Evolutionary conservation across 1,284 basidiomycete species (phyloP).

Genomic region (Cryptococcus floricola): DNA sequence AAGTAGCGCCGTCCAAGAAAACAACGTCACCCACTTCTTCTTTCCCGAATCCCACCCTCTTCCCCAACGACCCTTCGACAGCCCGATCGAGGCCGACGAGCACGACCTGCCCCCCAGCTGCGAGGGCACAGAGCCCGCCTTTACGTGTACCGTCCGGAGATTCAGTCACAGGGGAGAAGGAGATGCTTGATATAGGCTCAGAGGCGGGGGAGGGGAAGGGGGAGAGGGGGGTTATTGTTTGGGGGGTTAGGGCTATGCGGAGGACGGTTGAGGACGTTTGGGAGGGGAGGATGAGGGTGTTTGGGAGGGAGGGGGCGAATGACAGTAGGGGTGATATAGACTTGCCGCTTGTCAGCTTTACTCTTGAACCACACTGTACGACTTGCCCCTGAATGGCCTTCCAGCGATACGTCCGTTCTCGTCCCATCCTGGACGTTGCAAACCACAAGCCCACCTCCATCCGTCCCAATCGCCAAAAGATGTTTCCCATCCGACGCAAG

Average conservation of each 20-base stretch:
- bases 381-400: too few species aligned
- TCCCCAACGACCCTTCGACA: background rate
- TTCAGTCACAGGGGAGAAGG: constrained; percentile 11
- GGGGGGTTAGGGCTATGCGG: background rate
- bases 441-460: too few species aligned
- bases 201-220: background rate
- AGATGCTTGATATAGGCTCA: constrained; percentile 5
- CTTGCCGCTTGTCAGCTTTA: too few species aligned
- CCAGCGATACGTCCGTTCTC: too few species aligned
- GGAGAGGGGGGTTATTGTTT: background rate
- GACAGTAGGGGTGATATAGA: too few species aligned
- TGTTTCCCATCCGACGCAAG: too few species aligned
- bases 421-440: too few species aligned
- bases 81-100: constrained; percentile 10
- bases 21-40: constrained; percentile 8
- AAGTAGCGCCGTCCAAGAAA: constrained; percentile 17
- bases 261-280: constrained; percentile 5
- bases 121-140: constrained; percentile 11
- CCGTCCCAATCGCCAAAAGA: too few species aligned
- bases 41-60: constrained; percentile 10
- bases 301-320: background rate
- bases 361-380: too few species aligned
- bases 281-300: constrained; percentile 9
- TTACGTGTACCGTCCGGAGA: constrained; percentile 6
- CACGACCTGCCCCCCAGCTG: constrained; percentile 4